phyloP scores from a whole-genome alignment of 306 rosid species.

The Vigna hirtella region DNA sequence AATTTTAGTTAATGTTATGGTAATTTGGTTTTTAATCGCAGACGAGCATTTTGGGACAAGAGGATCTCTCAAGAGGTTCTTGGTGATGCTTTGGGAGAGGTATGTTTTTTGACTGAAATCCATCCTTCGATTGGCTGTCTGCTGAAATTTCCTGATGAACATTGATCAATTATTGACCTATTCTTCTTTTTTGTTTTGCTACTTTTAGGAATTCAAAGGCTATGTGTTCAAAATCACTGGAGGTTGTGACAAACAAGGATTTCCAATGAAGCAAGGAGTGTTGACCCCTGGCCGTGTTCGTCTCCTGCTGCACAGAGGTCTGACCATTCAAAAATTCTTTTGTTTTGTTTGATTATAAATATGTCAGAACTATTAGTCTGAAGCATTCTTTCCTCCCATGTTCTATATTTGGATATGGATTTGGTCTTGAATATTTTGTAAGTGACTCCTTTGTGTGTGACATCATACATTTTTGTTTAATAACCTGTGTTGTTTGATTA shows the following conservation, averaged over 20 bases:
- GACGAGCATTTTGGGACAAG: constrained; percentile 55
- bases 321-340: background rate
- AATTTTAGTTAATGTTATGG: background rate
- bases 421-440: background rate
- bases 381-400: background rate
- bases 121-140: background rate
- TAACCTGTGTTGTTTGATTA: background rate
- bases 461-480: background rate
- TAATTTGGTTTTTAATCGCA: background rate
- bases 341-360: background rate
- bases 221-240: constrained; percentile 52
- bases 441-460: background rate
- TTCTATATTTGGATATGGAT: background rate
- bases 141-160: background rate
- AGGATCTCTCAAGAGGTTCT: constrained; percentile 51
- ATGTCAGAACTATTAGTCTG: background rate
- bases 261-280: constrained; percentile 56
- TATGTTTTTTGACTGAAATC: constrained; percentile 19
- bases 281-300: constrained; percentile 56
- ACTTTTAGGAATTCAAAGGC: constrained; percentile 47
- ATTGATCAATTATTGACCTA: background rate
- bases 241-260: constrained; percentile 51
- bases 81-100: constrained; percentile 56
- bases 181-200: background rate
- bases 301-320: constrained; percentile 52